Evolutionary conservation across 1,139 yeast species (phyloP).

Genomic region (Pneumocystis jirovecii): DNA sequence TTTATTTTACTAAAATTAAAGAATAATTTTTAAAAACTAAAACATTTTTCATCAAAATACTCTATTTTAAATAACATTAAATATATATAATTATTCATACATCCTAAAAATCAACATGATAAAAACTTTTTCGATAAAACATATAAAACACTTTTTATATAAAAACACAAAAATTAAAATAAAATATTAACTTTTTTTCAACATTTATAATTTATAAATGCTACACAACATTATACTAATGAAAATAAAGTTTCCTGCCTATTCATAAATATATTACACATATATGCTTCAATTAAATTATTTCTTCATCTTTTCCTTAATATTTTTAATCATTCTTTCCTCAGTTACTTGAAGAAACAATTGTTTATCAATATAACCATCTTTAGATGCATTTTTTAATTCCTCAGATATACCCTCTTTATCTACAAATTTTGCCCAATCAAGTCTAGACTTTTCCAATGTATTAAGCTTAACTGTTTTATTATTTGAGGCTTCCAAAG

Average conservation of each 20-base stretch:
- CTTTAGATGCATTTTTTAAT: slow-evolving; percentile 54
- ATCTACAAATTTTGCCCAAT: slow-evolving; percentile 93
- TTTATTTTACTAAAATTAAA: background rate
- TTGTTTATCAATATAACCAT: slow-evolving; percentile 80
- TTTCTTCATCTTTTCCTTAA: slow-evolving; percentile 41
- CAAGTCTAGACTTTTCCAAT: slow-evolving; percentile 77
- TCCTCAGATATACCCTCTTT: slow-evolving; percentile 73
- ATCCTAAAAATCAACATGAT: background rate
- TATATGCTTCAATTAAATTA: background rate
- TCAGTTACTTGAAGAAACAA: slow-evolving; percentile 75
- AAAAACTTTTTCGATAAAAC: background rate
- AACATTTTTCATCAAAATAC: background rate
- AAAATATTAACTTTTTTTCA: background rate
- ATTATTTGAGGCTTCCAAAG: slow-evolving; percentile 55
- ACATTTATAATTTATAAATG: background rate
- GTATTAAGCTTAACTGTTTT: slow-evolving; percentile 66
- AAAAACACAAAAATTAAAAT: too few relatives aligned
- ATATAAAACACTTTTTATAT: background rate
- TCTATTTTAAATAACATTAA: too few relatives aligned
- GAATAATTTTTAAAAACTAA: background rate
- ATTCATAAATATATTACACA: background rate
- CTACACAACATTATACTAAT: background rate
- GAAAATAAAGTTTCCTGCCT: background rate
- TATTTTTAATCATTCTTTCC: slow-evolving; percentile 45
- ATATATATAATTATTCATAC: background rate